Base-by-base conservation (phyloP, 768 basidiomycete species). In the Pulveroboletus sp. region DNA sequence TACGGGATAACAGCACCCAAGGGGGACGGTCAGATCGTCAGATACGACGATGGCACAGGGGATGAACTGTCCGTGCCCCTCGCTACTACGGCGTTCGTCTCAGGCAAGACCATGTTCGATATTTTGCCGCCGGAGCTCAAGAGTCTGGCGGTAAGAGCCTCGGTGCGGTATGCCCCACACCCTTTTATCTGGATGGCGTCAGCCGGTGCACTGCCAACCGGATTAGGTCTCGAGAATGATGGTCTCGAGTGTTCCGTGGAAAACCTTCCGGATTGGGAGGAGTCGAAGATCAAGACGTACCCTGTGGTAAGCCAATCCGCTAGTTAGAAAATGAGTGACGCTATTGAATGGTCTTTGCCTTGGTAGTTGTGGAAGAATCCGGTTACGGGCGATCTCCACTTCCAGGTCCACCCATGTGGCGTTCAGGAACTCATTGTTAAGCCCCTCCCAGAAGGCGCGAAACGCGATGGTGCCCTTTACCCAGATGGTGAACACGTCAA, bases 151-250 rank as follows among this genome's bases (percentile, higher is more conserved):
- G 87, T 94, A 20, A 76, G 92, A 19, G 67, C 82, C 8, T 80
- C 74, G 56, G 90, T 91, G 44, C 79, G 73, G 60, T 94, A 92
- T 62, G 80, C 87, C 5, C 90, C 91, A 11, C 90, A 92, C 50
- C 89, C 91, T 2, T 93, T 90, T 64, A 84, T 92, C 32, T 93
- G 90, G 90, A 94, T 94, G 89, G 78, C 86, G 0, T 79, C 83
- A 17, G 82, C 89, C 1, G 79, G 75, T 48, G 84, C 89, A 0
- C 65, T 82, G 59, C 73, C 88, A 0, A 92, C 90, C 20, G 92
- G 91, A 5, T 71, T 95, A 8, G 92, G 91, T 1, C 85, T 94
- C 57, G 87, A 87, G 65, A 74, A 71, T 3, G 93, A 94, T 41
- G 86, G 84, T 0, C 70, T 82, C 31, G 92, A 95, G 70, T 57